These are phyloP conservation scores for Tulasnella sp. DNA, from an alignment of 768 basidiomycete species.

Conservation along the genomic window DNA sequence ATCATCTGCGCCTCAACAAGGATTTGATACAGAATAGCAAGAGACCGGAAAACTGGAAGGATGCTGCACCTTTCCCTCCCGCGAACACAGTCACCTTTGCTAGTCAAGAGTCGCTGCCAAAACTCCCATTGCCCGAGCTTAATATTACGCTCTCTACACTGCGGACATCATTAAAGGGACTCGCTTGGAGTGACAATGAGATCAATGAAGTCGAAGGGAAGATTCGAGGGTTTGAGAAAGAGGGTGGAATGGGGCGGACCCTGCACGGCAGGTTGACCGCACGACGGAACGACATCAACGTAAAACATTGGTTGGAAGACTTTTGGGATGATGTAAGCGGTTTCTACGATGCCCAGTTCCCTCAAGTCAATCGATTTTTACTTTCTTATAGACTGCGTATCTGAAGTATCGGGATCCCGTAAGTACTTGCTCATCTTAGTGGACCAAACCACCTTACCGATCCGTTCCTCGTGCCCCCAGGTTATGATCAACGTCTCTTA, in stretches of 20 bases:
- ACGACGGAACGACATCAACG: conserved; percentile 44
- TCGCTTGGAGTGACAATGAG: conserved; percentile 58
- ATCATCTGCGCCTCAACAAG: background rate
- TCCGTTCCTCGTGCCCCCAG: conserved; percentile 31
- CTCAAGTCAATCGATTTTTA: background rate
- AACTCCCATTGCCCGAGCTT: conserved; percentile 70
- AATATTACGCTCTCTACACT: conserved; percentile 56
- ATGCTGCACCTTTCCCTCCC: conserved; percentile 51
- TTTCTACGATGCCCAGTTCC: background rate
- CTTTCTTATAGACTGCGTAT: conserved; percentile 44
- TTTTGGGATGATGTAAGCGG: conserved; percentile 76
- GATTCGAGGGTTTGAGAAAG: conserved; percentile 59
- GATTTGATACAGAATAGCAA: conserved; percentile 10
- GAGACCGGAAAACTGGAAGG: conserved; percentile 52
- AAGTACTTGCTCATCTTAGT: background rate
- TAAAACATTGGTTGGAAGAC: conserved; percentile 76
- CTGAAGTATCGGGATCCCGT: conserved; percentile 81
- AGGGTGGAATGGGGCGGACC: conserved; percentile 30
- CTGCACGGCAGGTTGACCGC: conserved; percentile 60
- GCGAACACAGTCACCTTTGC: conserved; percentile 54
- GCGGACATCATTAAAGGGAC: conserved; percentile 61
- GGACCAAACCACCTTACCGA: no score
- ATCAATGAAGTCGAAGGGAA: conserved; percentile 46
- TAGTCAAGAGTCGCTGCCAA: conserved; percentile 53
- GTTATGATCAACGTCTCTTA: conserved; percentile 88